Conservation (phyloP, 2,329 filamentous ascomycete genomes). For the Pseudogymnoascus sp. region DNA sequence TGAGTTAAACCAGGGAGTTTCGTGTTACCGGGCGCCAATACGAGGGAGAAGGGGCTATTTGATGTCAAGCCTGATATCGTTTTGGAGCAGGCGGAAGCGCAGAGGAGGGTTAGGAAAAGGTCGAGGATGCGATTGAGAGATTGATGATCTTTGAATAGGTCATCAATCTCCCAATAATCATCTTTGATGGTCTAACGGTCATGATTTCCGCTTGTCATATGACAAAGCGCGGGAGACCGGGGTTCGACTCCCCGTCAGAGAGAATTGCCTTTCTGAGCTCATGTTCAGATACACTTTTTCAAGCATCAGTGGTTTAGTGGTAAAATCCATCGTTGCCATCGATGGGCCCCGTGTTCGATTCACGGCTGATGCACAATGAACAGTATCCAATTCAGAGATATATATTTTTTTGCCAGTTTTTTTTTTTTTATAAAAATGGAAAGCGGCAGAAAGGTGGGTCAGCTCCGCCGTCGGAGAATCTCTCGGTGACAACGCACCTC, state of each 20-base stretch:
- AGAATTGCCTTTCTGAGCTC: conserved; percentile 11
- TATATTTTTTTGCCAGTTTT: too few relatives aligned
- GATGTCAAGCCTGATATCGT: neutral
- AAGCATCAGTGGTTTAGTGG: conserved; percentile 13
- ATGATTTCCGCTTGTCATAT: conserved; percentile 35
- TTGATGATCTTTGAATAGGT: too few relatives aligned
- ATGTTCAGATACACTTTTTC: neutral
- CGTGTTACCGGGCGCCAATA: neutral
- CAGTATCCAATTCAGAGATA: neutral
- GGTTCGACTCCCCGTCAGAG: conserved; percentile 14
- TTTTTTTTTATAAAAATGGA: too few relatives aligned
- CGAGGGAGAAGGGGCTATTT: neutral
- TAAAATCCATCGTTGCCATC: conserved; percentile 35
- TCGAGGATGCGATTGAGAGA: conserved; percentile 55
- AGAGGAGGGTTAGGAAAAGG: conserved; percentile 65
- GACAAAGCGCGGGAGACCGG: conserved; percentile 17
- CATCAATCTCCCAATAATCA: neutral
- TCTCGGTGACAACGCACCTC: too few relatives aligned
- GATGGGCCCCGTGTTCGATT: conserved; percentile 34
- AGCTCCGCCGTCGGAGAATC: too few relatives aligned
- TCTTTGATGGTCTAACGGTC: conserved; percentile 34
- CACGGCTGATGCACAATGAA: conserved; percentile 20
- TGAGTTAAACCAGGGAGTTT: neutral
- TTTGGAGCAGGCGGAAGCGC: neutral
- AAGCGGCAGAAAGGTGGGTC: too few relatives aligned